Conservation (phyloP, 345 rosid species). For the Gynandropsis gynandra region DNA sequence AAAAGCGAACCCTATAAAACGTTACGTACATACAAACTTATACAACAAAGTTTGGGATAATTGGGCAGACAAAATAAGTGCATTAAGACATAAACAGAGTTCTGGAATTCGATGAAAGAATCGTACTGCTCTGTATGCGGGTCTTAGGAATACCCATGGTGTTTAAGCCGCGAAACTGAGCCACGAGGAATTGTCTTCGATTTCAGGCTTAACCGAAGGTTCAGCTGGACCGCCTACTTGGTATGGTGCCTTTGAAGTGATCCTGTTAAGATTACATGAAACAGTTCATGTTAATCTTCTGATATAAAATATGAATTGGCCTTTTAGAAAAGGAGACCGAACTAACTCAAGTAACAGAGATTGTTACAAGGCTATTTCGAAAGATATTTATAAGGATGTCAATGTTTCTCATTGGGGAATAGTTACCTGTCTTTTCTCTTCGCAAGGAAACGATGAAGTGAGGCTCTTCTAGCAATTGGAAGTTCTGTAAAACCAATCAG, state of each 20-base stretch:
- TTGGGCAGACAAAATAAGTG: no score
- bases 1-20: no score
- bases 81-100: no score
- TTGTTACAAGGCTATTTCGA: no score
- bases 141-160: slow-evolving; percentile 13
- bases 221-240: slow-evolving; percentile 26
- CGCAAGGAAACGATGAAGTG: slow-evolving; percentile 87
- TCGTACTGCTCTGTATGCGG: no score
- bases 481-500: slow-evolving; percentile 43
- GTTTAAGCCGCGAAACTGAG: slow-evolving; percentile 61
- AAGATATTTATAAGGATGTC: no score
- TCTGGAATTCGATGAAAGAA: no score
- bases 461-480: slow-evolving; percentile 88
- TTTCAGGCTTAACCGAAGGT: slow-evolving; percentile 30
- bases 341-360: no score
- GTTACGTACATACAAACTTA: no score
- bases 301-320: not conserved
- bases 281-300: not conserved
- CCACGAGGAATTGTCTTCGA: slow-evolving; percentile 49
- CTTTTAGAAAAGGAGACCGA: no score
- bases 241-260: slow-evolving; percentile 60
- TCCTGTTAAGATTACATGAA: slow-evolving; percentile 31
- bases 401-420: no score
- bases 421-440: slow-evolving; percentile 95
- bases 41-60: no score